A percentile compares a stretch with the other conserved stretches of the same genome.
phyloP scores from a whole-genome alignment of 2,329 filamentous ascomycete genomes.

The Cercospora sesami region DNA sequence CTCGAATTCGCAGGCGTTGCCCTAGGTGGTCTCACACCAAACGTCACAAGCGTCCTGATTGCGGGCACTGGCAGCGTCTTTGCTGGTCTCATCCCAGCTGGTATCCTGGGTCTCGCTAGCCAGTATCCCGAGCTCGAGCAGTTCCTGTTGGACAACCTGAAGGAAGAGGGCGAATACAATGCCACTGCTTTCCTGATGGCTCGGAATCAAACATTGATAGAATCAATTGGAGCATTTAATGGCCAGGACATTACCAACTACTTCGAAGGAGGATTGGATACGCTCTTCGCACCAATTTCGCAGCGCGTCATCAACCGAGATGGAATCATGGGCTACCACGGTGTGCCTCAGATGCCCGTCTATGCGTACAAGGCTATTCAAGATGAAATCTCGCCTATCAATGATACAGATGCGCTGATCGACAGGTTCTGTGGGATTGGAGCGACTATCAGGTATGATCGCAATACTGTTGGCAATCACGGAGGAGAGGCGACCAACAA shows the following conservation, averaged over 20 bases:
- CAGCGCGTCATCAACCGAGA: conserved; percentile 34
- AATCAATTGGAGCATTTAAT: conserved; percentile 35
- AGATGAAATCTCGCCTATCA: conserved; percentile 50
- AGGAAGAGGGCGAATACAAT: conserved; percentile 37
- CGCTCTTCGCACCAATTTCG: conserved; percentile 31
- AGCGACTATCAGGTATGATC: conserved; percentile 47
- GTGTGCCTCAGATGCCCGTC: conserved; percentile 50
- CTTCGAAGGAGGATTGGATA: conserved; percentile 42
- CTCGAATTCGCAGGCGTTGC: conserved; percentile 52
- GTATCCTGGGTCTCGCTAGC: conserved; percentile 39
- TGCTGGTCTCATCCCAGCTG: conserved; percentile 39
- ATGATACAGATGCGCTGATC: conserved; percentile 49
- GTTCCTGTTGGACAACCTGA: conserved; percentile 35
- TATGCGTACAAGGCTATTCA: conserved; percentile 54
- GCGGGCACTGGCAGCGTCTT: conserved; percentile 37
- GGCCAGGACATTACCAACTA: conserved; percentile 45
- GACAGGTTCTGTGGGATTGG: conserved; percentile 45
- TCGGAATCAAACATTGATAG: conserved; percentile 31
- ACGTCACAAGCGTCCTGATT: conserved; percentile 43
- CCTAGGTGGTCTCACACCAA: conserved; percentile 51
- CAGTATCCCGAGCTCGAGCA: conserved; percentile 39
- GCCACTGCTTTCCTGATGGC: conserved; percentile 39
- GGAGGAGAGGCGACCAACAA: conserved; percentile 40
- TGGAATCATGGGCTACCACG: conserved; percentile 43
- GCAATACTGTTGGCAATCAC: conserved; percentile 50